Evolutionary conservation across 495 filamentous ascomycete genomes (phyloP).

Genomic region (Neurospora intermedia): DNA sequence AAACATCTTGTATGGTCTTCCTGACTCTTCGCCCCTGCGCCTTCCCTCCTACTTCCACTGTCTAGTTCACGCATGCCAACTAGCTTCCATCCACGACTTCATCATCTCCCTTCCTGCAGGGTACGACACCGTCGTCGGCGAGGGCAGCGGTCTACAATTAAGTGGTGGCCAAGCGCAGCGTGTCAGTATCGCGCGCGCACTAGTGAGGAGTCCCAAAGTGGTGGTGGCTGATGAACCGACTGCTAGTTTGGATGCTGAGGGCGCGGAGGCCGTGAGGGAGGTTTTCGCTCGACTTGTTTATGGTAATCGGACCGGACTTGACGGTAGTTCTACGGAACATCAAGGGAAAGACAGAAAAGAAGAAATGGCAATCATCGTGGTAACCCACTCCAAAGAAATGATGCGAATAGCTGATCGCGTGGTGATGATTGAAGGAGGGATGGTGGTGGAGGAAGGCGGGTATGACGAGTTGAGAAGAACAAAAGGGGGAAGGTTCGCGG

Average conservation of each 20-base stretch:
- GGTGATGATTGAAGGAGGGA: constrained; percentile 57
- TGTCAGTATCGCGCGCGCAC: constrained; percentile 69
- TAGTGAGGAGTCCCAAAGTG: constrained; percentile 57
- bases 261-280: constrained; percentile 53
- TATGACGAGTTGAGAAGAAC: constrained; percentile 41
- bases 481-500: constrained; percentile 23
- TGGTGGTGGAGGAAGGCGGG: constrained; percentile 53
- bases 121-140: constrained; percentile 67
- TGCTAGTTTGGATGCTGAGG: constrained; percentile 61
- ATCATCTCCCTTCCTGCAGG: constrained; percentile 59
- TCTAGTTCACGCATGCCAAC: constrained; percentile 6
- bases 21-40: constrained; percentile 29
- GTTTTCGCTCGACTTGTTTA: constrained; percentile 19
- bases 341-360: background rate
- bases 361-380: constrained; percentile 46
- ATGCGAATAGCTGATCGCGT: constrained; percentile 66
- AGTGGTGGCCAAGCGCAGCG: constrained; percentile 74
- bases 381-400: constrained; percentile 76
- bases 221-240: constrained; percentile 87
- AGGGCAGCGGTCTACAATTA: constrained; percentile 56
- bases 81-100: constrained; percentile 73
- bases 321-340: no score
- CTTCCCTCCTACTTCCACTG: constrained; percentile 29
- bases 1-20: constrained; percentile 77
- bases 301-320: background rate